Base-by-base conservation (phyloP, 257 asterid genomes). In the Gentiana dahurica region DNA sequence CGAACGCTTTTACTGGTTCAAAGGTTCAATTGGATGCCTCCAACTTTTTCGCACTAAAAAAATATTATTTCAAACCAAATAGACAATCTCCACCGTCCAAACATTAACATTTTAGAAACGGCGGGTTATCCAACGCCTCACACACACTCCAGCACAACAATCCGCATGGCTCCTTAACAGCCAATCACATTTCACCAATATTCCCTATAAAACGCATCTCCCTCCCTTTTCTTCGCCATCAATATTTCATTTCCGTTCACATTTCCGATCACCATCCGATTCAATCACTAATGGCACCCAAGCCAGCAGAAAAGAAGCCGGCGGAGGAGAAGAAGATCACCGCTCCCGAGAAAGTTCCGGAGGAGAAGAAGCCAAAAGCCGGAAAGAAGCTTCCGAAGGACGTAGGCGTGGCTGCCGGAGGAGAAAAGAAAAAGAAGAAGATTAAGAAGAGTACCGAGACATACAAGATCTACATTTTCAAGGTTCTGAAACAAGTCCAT, bases 381-480 rank as follows among this genome's bases (percentile, higher is more conserved):
- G 89, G 89, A 5, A 84, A 81, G 78, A 84, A 84, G 70, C 76
- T 84, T 1, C 87, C 87, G 5, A 81, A 84, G 59, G 89, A 84
- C 35, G 81, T 59, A 24, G 73, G 61, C 57, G 75, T 78, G 3
- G 68, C 60, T 32, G 69, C 78, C 60, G 88, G 71, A 0, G 87
- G 71, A 0, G 87, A 82, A 1, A 82, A 85, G 84, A 85, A 80
- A 65, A 82, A 67, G 85, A 85, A 78, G 80, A 71, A 13, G 68
- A 34, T 59, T 11, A 80, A 79, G 75, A 85, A 78, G 77, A 83
- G 72, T 53, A 55, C 55, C 1, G 86, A 82, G 63, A 82, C 86
- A 1, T 83, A 80, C 80, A 83, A 83, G 88, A 78, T 83, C 73
- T 83, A 83, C 67, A 83, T 83, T 59, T 82, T 79, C 66, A 82